phyloP scores from a whole-genome alignment of 805 yeast species.

The Candida pseudofarinosa region DNA sequence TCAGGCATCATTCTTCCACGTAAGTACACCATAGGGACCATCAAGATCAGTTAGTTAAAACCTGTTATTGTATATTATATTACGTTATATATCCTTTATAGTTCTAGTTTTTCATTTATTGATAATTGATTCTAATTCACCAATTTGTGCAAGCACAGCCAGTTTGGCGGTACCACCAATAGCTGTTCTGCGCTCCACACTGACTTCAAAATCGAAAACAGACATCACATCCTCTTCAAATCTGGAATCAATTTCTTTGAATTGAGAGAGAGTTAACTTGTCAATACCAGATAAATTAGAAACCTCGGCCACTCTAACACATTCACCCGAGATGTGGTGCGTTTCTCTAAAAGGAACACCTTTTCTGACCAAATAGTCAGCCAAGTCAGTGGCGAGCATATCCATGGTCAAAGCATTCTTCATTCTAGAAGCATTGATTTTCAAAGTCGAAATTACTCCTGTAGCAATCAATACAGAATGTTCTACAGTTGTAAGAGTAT shows the following conservation, averaged over 20 bases:
- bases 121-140: slow-evolving; percentile 16
- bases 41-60: no score
- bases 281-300: slow-evolving; percentile 78
- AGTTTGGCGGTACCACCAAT: slow-evolving; percentile 95
- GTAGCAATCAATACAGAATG: slow-evolving; percentile 94
- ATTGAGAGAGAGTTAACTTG: slow-evolving; percentile 71
- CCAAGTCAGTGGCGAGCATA: slow-evolving; percentile 97
- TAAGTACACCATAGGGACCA: no score
- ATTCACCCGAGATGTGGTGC: slow-evolving; percentile 97
- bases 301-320: slow-evolving; percentile 89
- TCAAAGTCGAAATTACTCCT: slow-evolving; percentile 88
- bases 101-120: not conserved
- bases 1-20: not conserved
- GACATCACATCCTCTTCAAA: slow-evolving; percentile 76
- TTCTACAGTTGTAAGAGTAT: slow-evolving; percentile 82
- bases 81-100: not conserved
- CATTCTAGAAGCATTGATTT: slow-evolving; percentile 73
- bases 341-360: slow-evolving; percentile 99
- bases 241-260: slow-evolving; percentile 72
- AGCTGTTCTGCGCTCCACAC: slow-evolving; percentile 95
- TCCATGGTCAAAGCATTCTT: slow-evolving; percentile 91
- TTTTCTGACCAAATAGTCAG: slow-evolving; percentile 93
- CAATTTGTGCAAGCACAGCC: slow-evolving; percentile 79
- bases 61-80: no score
- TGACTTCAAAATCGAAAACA: slow-evolving; percentile 86